Evolutionary conservation across 352 stramenopile genomes (phyloP), one percentile per base, ranked within the genome.

Genomic region (Phytophthora fragariae): DNA sequence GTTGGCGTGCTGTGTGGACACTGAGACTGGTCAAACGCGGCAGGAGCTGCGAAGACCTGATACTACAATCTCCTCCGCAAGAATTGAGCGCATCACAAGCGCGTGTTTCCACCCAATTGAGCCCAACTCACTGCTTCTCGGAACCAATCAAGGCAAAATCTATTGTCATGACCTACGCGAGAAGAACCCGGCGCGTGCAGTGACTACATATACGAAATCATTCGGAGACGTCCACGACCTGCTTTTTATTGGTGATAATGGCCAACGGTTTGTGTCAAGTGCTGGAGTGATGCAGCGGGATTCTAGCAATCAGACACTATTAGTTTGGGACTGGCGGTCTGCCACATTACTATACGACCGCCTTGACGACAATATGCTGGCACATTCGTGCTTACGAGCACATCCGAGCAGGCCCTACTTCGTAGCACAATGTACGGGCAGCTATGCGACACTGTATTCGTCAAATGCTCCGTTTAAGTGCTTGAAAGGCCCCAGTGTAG

Each of bases 271-370:
- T 37, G 76, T 90, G n/a, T 90, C 85, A 14, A 91, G 82, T 65
- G 77, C 78, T 24, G 67, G 68, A 0, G 39, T 90, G 11, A 68
- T 66, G 19, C 68, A 77, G 9, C 74, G 79, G 37, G 76, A 86
- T 61, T 77, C 80, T 31, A 89, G 83, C 67, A 83, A 91, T 62
- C 82, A 88, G 63, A 91, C 85, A 39, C 74, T 92, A 55, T 59
- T 90, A 17, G 83, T 92, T 47, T 92, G 85, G 85, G 85, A 92
- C 56, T 80, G 80, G 15, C 74, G 76, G 27, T 86, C 83, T 2
- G 41, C 64, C 10, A 68, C 77, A 3, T 65, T 90, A 41, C 72
- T 92, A 29, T 80, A 73, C 12, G 82, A 91, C 61, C 82, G 76
- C 4, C 62, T 92, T 1, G 74, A 90, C 62, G 63, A 54, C 10